phyloP scores from a whole-genome alignment of 1,284 basidiomycete genomes.

The Fomitopsis pinicola region DNA sequence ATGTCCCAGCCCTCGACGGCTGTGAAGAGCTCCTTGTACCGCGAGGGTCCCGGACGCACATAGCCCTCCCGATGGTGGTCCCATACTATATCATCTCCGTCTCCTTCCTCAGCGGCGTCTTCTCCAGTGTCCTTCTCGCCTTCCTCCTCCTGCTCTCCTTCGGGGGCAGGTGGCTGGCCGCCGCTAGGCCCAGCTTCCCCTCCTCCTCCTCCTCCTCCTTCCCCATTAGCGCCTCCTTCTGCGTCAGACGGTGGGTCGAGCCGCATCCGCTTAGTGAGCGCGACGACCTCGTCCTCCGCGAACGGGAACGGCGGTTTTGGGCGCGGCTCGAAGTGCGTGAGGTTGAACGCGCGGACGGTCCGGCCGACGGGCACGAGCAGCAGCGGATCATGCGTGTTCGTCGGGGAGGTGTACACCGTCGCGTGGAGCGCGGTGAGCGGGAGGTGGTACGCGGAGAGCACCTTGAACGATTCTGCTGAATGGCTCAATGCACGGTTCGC shows the following conservation, averaged over 20 bases:
- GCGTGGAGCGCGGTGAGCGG: constrained; percentile 37
- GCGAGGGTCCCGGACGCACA: constrained; percentile 5
- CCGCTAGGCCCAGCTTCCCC: background rate
- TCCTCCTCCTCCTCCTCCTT: background rate
- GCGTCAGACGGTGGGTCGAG: background rate
- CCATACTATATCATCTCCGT: background rate
- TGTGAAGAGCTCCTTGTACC: constrained; percentile 14
- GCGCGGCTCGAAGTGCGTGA: constrained; percentile 40
- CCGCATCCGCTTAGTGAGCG: constrained; percentile 14
- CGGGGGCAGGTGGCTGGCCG: background rate
- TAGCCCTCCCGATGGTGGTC: background rate
- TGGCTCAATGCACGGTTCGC: background rate
- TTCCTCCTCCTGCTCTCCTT: background rate
- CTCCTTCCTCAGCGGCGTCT: background rate
- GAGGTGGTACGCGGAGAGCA: constrained; percentile 47
- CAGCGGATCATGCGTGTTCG: constrained; percentile 42
- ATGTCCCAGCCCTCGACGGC: constrained; percentile 18
- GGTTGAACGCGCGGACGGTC: constrained; percentile 42
- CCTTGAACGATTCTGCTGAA: constrained; percentile 54
- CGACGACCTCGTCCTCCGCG: constrained; percentile 13
- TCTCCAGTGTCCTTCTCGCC: background rate
- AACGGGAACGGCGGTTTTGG: constrained; percentile 23
- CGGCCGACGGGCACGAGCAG: constrained; percentile 41
- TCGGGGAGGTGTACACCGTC: constrained; percentile 38
- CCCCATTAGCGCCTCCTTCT: background rate